Base-by-base conservation (phyloP, 1,284 basidiomycete species). In the Ceratobasidium theobromae region DNA sequence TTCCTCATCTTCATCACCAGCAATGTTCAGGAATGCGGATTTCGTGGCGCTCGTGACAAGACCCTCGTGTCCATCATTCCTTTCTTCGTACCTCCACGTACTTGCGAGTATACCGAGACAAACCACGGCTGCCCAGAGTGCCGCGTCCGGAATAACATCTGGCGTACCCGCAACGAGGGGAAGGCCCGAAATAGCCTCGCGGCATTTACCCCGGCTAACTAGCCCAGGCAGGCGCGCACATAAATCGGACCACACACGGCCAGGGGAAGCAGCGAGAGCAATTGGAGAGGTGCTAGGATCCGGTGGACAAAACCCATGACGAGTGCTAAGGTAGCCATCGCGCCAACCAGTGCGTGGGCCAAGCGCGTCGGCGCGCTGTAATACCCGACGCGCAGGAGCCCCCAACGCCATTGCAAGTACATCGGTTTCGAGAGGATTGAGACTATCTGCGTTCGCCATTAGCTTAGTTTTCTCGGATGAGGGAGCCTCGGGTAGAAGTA, bases 1-100 rank as follows among this genome's bases (percentile, higher is more conserved):
- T n/a, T 65, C 64, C 38, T 54, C 64, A 33, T 65, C 64, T 9
- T 40, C 27, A 14, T 54, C 41, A 9, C 64, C 64, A 65, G 51
- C 35, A 5, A 30, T 32, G 23, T 65, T 65, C 3, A 33, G 38
- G 33, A 65, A 65, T 6, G 35, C 38, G 14, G 51, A 52, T 25
- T 45, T 53, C 11, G 38, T 23, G 12, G 41, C 52, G 25, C 64
- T 52, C 3, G 21, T 43, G 23, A 65, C 52, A 27, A 65, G 51
- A 14, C 64, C 64, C 33, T 65, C 64, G 52, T 65, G 64, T 5
- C 64, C 64, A 18, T 65, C 64, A 18, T 65, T 65, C 12, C 64
- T 25, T 30, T 65, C 64, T 21, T 65, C 64, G 43, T 65, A 65
- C 3, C 64, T 25, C 48, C 48, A 65, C 16, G 53, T 65, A 21